Evolutionary conservation across 345 rosid species (phyloP), one percentile per base, ranked within the genome.

Genomic region (Lepidium didymum): DNA sequence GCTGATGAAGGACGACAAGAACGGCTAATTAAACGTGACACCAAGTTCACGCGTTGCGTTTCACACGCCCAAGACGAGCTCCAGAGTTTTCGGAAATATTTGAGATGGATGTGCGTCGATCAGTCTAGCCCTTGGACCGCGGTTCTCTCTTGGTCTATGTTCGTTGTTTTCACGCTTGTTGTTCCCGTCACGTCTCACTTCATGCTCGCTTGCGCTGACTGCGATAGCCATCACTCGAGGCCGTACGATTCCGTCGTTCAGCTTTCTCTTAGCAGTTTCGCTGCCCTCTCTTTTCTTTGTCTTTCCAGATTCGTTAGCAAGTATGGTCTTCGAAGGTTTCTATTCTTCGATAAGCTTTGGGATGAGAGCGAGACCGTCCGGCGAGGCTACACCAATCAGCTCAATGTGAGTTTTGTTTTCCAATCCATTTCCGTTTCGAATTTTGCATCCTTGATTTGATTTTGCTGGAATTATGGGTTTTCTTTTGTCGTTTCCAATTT

Each of bases 331-430:
- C 57, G 90, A 25, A 64, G 97, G 62, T 94, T 94, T 72, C 77
- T 94, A 63, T 94, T 94, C 83, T 81, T 94, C 41, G 99, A 94
- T 52, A 91, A 91, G 81, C 99, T 94, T 11, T 86, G 87, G 53
- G 85, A 86, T 67, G 99, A 88, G 69, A 90, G 97, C 81, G 96
- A 91, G 73, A 86, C 82, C 10, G 97, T 91, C 0, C 70, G 99
- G 1, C 50, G 47, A 0, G 83, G 87, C 10, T 89, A 94, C 87
- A 87, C 87, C 8, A 77, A 66, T 23, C 88, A 84, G 77, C 97
- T 94, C 84, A 81, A 88, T 79, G 99, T 94, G 75, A 38, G 92
- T 68, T 47, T 44, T 52, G 63, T 19, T 1, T 33, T 41, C 23
- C 33, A 11, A 50, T 38, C 35, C 7, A 7, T 15, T 42, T 44